phyloP scores from a whole-genome alignment of 2,329 filamentous ascomycete species.

The Epicoccum nigrum region DNA sequence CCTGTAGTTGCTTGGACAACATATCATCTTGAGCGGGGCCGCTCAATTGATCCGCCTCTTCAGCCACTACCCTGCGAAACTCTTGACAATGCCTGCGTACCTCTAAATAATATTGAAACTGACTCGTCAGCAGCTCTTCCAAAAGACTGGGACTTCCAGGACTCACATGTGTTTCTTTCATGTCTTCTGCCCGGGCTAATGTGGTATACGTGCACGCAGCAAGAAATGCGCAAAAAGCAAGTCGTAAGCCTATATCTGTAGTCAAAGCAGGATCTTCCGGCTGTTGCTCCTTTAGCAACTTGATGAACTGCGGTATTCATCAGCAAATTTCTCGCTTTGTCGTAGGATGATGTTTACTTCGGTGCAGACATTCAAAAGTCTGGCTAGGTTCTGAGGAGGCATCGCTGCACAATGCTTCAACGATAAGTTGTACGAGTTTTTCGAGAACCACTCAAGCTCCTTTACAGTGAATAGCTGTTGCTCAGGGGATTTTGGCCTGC shows the following conservation, averaged over 20 bases:
- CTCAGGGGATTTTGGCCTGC: slow-evolving; percentile 52
- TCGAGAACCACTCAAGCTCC: slow-evolving; percentile 84
- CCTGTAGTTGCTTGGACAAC: slow-evolving; percentile 65
- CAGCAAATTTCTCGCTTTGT: not conserved
- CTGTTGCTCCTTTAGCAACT: slow-evolving; percentile 39
- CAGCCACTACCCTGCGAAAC: slow-evolving; percentile 60
- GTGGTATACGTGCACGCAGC: slow-evolving; percentile 53
- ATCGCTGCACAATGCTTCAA: slow-evolving; percentile 67
- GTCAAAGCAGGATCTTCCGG: slow-evolving; percentile 22
- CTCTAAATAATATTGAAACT: slow-evolving; percentile 67
- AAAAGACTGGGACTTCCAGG: slow-evolving; percentile 15
- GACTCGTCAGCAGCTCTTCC: slow-evolving; percentile 44
- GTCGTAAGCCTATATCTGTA: slow-evolving; percentile 63
- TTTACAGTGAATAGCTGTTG: slow-evolving; percentile 59
- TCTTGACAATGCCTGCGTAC: slow-evolving; percentile 65
- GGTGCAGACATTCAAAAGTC: slow-evolving; percentile 58
- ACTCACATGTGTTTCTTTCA: slow-evolving; percentile 48
- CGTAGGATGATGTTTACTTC: slow-evolving; percentile 37
- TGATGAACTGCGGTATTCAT: slow-evolving; percentile 46
- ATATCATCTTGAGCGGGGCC: slow-evolving; percentile 60
- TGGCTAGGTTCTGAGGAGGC: slow-evolving; percentile 59
- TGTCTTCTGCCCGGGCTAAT: slow-evolving; percentile 56
- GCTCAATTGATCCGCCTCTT: slow-evolving; percentile 47
- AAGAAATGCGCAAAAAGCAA: slow-evolving; percentile 75
- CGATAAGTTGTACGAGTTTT: slow-evolving; percentile 79